Percentiles rank a stretch among this genome's conserved stretches.
phyloP scores from a whole-genome alignment of 441 rosid species.

The Jatropha multifida region DNA sequence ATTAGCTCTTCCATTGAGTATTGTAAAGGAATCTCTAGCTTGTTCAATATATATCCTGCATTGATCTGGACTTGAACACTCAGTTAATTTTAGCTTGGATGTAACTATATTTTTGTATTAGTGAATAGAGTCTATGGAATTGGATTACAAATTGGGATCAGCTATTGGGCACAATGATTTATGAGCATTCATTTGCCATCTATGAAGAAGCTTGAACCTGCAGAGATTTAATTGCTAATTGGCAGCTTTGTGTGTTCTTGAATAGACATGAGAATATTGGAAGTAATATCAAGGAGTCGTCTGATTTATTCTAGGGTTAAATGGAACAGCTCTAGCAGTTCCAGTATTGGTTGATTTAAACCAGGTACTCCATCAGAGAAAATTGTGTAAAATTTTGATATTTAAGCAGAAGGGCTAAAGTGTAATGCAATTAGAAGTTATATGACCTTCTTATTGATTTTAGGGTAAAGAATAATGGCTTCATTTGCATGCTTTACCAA shows the following conservation, averaged over 20 bases:
- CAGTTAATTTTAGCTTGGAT: background rate
- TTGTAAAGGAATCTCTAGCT: background rate
- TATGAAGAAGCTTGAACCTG: background rate
- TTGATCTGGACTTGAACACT: background rate
- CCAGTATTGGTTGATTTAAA: too few species aligned
- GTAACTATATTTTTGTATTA: background rate
- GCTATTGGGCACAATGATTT: background rate
- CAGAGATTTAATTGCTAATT: background rate
- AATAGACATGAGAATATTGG: too few species aligned
- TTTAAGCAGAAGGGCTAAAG: too few species aligned
- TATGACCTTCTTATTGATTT: too few species aligned
- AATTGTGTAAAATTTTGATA: too few species aligned
- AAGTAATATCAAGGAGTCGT: too few species aligned
- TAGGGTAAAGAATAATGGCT: too few species aligned
- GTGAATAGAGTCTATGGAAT: background rate
- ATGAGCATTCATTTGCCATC: background rate
- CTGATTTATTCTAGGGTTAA: too few species aligned
- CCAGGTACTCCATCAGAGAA: too few species aligned
- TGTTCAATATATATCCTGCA: background rate
- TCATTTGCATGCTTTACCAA: too few species aligned
- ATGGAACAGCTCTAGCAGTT: too few species aligned
- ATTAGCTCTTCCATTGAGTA: background rate
- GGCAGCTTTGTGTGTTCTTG: background rate
- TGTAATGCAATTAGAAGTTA: too few species aligned
- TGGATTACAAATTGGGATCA: background rate